phyloP scores from a whole-genome alignment of 805 yeast species.

The Kodamaea laetipori region DNA sequence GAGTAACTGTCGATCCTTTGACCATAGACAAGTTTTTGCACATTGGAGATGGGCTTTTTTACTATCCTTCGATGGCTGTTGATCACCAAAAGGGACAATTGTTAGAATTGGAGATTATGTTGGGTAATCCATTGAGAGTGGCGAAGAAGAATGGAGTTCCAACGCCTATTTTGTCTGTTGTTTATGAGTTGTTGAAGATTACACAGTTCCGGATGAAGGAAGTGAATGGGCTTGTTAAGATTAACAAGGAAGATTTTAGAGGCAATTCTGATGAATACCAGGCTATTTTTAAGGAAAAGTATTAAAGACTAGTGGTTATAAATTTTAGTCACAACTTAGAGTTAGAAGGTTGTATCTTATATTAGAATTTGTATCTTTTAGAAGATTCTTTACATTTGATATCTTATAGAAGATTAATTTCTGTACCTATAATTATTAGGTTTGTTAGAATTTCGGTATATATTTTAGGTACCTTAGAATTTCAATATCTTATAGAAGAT shows the following conservation, averaged over 20 bases:
- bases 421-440: no score
- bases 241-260: constrained; percentile 27
- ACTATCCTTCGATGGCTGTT: constrained; percentile 44
- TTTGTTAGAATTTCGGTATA: no score
- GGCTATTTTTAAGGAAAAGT: constrained; percentile 17
- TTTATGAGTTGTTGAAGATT: constrained; percentile 61
- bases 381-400: not conserved
- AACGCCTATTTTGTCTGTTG: constrained; percentile 59
- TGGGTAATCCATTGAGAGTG: constrained; percentile 42
- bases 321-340: no score
- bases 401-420: no score
- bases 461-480: no score
- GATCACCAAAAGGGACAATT: constrained; percentile 40
- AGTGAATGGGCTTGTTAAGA: constrained; percentile 42
- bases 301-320: no score
- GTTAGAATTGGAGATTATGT: constrained; percentile 42
- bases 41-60: constrained; percentile 47
- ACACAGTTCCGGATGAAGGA: constrained; percentile 67
- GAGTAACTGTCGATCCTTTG: constrained; percentile 53
- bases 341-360: no score
- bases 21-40: constrained; percentile 53
- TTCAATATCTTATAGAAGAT: no score
- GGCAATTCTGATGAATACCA: constrained; percentile 24
- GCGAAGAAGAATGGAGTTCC: constrained; percentile 41
- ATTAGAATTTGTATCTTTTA: no score